Evolutionary conservation across 805 yeast species (phyloP).

Genomic region (Starmera quercuum): DNA sequence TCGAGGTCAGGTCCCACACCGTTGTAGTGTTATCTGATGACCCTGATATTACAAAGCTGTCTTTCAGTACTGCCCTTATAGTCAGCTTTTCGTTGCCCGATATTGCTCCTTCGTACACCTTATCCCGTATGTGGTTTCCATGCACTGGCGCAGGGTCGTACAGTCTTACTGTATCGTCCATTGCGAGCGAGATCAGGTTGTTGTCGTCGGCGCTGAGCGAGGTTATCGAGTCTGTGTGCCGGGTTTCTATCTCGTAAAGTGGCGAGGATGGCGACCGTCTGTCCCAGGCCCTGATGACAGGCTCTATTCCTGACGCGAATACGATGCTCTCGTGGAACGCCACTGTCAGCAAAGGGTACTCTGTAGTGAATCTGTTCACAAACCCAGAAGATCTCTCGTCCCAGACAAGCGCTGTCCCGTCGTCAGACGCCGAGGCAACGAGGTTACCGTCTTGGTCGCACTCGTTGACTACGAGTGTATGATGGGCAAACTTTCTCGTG

Average conservation of each 20-base stretch:
- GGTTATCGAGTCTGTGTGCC: constrained; percentile 47
- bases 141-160: constrained; percentile 39
- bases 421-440: constrained; percentile 56
- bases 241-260: constrained; percentile 36
- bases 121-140: constrained; percentile 34
- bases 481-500: constrained; percentile 45
- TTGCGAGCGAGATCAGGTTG: constrained; percentile 39
- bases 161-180: constrained; percentile 49
- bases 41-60: constrained; percentile 45
- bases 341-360: constrained; percentile 54
- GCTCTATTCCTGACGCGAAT: constrained; percentile 64
- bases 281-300: constrained; percentile 54
- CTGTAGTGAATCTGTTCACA: constrained; percentile 31
- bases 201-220: constrained; percentile 45
- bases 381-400: constrained; percentile 49
- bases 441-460: constrained; percentile 24
- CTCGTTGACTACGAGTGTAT: constrained; percentile 48
- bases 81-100: constrained; percentile 44
- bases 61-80: constrained; percentile 38
- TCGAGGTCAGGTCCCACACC: constrained; percentile 51
- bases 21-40: constrained; percentile 53
- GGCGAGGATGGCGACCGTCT: constrained; percentile 33
- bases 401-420: constrained; percentile 55
- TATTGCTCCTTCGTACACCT: constrained; percentile 50
- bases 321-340: constrained; percentile 34